Conservation (phyloP, 2,329 filamentous ascomycete genomes). For the Orbilia ellipsospora region DNA sequence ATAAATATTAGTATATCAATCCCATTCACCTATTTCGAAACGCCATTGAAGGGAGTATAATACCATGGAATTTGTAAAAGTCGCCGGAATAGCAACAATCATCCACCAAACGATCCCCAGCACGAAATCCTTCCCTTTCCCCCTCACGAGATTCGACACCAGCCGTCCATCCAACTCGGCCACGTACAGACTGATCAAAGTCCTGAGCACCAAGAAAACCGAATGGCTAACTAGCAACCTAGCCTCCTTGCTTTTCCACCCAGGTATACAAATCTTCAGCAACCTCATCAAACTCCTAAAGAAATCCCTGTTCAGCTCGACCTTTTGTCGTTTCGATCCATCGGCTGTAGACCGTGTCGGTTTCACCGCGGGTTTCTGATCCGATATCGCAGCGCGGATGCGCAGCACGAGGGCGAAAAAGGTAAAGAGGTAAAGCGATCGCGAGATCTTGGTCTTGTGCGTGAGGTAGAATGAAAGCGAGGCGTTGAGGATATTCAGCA, state of each 20-base stretch:
- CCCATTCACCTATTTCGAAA: conserved; percentile 5
- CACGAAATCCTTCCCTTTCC: conserved; percentile 89
- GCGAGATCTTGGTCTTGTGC: conserved; percentile 83
- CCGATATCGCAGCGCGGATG: conserved; percentile 87
- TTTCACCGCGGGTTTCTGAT: conserved; percentile 77
- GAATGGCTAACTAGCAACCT: conserved; percentile 88
- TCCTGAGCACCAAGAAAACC: conserved; percentile 89
- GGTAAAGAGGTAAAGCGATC: conserved; percentile 83
- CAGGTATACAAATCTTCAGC: conserved; percentile 87
- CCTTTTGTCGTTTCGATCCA: conserved; percentile 74
- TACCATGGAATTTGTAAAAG: conserved; percentile 99
- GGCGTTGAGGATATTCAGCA: conserved; percentile 74
- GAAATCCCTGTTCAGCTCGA: conserved; percentile 91
- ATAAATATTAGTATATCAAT: conserved; percentile 9
- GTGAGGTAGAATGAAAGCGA: conserved; percentile 79
- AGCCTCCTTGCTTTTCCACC: conserved; percentile 88
- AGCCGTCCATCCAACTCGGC: conserved; percentile 94
- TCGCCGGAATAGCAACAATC: conserved; percentile 93
- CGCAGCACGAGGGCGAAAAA: conserved; percentile 84
- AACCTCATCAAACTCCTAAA: conserved; percentile 80
- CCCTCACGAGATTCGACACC: conserved; percentile 90
- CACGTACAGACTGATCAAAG: conserved; percentile 92
- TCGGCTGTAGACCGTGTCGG: conserved; percentile 57
- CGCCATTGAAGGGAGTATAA: conserved; percentile 60
- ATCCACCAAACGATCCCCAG: conserved; percentile 97